Evolutionary conservation across 441 rosid species (phyloP), one percentile per base, ranked within the genome.

Genomic region (Croton laevigatus): DNA sequence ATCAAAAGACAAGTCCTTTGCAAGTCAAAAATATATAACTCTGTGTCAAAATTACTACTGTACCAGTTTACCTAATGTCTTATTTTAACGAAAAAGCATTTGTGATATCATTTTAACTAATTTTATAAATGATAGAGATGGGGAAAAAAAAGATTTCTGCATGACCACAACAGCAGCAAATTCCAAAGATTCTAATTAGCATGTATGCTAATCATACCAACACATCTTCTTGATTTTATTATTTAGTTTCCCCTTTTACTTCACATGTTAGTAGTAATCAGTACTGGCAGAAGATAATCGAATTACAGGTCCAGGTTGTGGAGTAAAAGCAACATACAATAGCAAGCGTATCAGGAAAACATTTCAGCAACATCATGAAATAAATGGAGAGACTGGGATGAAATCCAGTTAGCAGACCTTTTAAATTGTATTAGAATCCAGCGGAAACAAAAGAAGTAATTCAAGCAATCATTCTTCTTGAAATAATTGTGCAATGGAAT

Each of bases 391-490:
- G 46, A 9, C 20, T 53, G 14, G 70, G 65, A 68, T n/a, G 37
- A 46, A 71, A 53, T 32, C 48, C 59, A 70, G 66, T 62, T 62
- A 68, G 59, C 86, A 60, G 38, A 93, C 99, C 99, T 93, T 80
- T 93, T 96, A 76, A 96, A 96, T 74, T 96, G 98, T 72, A 93
- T 90, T 46, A 96, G 85, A 77, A 91, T 73, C 99, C 99, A 96
- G 81, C 98, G 99, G 85, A 96, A 96, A 79, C 99, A 96, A 81
- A 96, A 93, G 96, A 96, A 96, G 80, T 89, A 96, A 83, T 93
- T 96, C 89, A 96, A 85, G 83, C 99, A 96, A 62, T 96, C 98
- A 61, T 89, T 91, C 87, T 91, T 91, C 88, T 81, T 82, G 73
- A 93, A 91, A 81, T 96, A 91, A 81, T 87, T 84, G 69, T 93